These are phyloP conservation scores for Ceratocystis colombiana DNA, from an alignment of 2,329 filamentous ascomycete species.

Conservation along the genomic window DNA sequence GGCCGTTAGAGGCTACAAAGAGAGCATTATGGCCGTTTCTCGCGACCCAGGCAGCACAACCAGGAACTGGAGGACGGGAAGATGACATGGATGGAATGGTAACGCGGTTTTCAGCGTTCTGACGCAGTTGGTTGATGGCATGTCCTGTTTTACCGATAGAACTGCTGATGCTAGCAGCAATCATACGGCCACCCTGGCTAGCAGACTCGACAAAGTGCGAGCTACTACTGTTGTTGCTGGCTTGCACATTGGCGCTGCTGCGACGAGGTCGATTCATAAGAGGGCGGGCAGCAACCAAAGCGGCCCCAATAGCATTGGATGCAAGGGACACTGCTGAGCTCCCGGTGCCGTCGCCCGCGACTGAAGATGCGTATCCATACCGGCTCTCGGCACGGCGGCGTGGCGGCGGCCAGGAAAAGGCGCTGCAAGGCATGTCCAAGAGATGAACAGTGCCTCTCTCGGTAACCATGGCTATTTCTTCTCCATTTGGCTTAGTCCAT, in stretches of 20 bases:
- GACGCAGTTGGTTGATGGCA: constrained; percentile 58
- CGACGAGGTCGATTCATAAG: constrained; percentile 45
- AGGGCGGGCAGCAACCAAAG: constrained; percentile 53
- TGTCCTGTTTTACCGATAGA: constrained; percentile 65
- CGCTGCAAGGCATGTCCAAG: constrained; percentile 71
- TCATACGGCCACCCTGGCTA: constrained; percentile 59
- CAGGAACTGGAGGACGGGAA: constrained; percentile 43
- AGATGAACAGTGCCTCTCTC: constrained; percentile 93
- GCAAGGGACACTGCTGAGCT: constrained; percentile 56
- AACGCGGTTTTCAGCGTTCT: constrained; percentile 65
- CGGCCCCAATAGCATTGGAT: constrained; percentile 59
- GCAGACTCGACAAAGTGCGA: constrained; percentile 40
- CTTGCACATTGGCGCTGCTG: constrained; percentile 21
- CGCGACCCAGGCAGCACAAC: constrained; percentile 56
- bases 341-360: constrained; percentile 40
- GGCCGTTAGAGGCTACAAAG: constrained; percentile 54
- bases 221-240: constrained; percentile 5
- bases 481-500: constrained; percentile 73
- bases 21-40: constrained; percentile 53
- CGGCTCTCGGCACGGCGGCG: constrained; percentile 41
- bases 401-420: constrained; percentile 78
- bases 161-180: constrained; percentile 63
- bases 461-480: constrained; percentile 79
- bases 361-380: constrained; percentile 33
- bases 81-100: constrained; percentile 48